Base-by-base conservation (phyloP, 1,284 basidiomycete species). In the Leccinum fuscescens region DNA sequence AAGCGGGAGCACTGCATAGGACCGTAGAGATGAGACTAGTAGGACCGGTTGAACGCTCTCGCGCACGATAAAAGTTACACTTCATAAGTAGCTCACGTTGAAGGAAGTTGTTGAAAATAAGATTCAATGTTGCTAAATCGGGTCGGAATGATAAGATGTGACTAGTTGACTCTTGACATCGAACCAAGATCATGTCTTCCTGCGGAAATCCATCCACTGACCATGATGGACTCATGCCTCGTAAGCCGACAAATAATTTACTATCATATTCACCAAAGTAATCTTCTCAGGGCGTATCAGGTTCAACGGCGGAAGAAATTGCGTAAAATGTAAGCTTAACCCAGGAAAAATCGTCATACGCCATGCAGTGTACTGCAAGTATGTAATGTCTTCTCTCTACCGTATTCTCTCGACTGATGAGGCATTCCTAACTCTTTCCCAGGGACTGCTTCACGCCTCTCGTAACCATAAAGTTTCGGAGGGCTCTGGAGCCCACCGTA, bases 331-430 rank as follows among this genome's bases (percentile, higher is more conserved):
- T 74, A 92, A 90, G 71, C 76, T 74, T 27, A 80, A 79, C 22
- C 64, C 62, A 15, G 90, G 89, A 35, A 89, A 85, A 57, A 76
- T 92, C 42, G 85, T 91, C 48, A 84, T 92, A 60, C 81, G 90
- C 49, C 89, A 92, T 70, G 85, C 88, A 24, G 87, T 90, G 15
- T 93, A 92, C 70, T 93, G 90, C 88, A 91, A 86, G 90, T 90
- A 70, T 69, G 85, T 58, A 24, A 31, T 8, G 22, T 37, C 27
- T 27, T 42, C 7, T 12, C 15, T 2, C 27, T 42, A 6, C 12
- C 14, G 2, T 44, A 1, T 24, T 46, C 33, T 37, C 48, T 24
- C 7, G 14, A 50, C 51, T 20, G 2, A 15, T 37, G 17, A 37
- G 9, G 17, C 1, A 20, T 54, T 52, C 49, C 29, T 56, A 35